Conservation (phyloP, 331 rosid genomes). For the Acacia concinna region DNA sequence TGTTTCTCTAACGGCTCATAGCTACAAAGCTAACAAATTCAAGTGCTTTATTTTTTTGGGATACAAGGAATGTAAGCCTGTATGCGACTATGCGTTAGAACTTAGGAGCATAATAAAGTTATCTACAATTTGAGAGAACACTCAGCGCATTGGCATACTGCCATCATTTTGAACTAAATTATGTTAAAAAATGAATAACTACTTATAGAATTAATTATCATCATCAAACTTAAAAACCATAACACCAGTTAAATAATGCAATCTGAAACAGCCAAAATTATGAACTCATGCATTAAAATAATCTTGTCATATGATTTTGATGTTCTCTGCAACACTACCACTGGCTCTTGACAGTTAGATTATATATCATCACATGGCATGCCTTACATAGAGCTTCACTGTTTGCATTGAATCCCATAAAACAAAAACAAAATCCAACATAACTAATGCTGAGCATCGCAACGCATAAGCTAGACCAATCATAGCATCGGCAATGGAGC, state of each 20-base stretch:
- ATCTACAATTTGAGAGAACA: background rate
- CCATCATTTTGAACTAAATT: background rate
- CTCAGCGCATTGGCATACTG: background rate
- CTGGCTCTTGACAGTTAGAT: background rate
- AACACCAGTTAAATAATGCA: background rate
- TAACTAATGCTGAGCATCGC: background rate
- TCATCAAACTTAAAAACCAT: background rate
- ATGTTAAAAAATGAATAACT: background rate
- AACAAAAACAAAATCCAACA: background rate
- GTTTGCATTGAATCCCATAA: background rate
- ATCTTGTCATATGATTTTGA: background rate
- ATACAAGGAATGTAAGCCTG: too few species aligned
- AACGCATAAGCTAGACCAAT: background rate
- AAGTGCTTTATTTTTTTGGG: too few species aligned
- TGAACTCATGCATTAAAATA: background rate
- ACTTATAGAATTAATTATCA: background rate
- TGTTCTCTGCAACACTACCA: background rate
- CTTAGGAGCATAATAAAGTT: too few species aligned
- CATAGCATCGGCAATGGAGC: background rate
- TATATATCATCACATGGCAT: background rate
- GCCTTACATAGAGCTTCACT: too few species aligned
- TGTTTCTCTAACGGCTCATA: too few species aligned
- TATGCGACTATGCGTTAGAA: too few species aligned
- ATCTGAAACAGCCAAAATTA: background rate
- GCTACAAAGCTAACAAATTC: too few species aligned